Conservation (phyloP, 2,329 filamentous ascomycete genomes). For the Sporothrix inflata region DNA sequence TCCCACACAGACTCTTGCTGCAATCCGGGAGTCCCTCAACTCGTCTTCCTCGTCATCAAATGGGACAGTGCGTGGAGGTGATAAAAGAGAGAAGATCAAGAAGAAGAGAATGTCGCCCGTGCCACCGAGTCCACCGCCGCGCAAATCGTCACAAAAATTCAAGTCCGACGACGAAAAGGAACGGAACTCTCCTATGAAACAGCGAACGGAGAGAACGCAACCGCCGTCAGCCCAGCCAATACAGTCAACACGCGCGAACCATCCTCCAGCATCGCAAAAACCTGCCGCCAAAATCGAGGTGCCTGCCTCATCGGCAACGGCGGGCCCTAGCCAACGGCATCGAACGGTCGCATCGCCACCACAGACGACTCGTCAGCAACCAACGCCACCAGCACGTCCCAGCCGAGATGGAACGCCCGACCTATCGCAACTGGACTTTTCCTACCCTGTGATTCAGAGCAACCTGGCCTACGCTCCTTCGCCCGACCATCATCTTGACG, state of each 20-base stretch:
- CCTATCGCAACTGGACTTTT: constrained; percentile 58
- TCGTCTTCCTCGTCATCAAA: constrained; percentile 72
- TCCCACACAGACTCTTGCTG: constrained; percentile 62
- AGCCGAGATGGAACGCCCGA: constrained; percentile 70
- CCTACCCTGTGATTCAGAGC: constrained; percentile 63
- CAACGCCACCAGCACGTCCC: constrained; percentile 60
- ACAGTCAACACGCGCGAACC: constrained; percentile 31
- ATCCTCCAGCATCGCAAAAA: constrained; percentile 31
- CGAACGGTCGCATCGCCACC: constrained; percentile 37
- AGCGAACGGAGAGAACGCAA: constrained; percentile 28
- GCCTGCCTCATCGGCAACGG: constrained; percentile 34
- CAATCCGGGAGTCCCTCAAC: constrained; percentile 69
- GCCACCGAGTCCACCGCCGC: constrained; percentile 63
- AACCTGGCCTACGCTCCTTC: constrained; percentile 58
- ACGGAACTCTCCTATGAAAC: constrained; percentile 44
- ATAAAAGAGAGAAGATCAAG: constrained; percentile 50
- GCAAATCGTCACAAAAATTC: constrained; percentile 64
- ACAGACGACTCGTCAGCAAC: constrained; percentile 34
- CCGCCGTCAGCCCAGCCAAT: constrained; percentile 34
- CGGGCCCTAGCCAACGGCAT: constrained; percentile 33
- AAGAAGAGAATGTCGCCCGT: constrained; percentile 51
- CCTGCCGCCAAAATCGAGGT: constrained; percentile 24
- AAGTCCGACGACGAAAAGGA: constrained; percentile 44
- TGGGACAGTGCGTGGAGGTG: constrained; percentile 59
- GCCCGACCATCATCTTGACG: constrained; percentile 54